These are phyloP conservation scores for Bipolaris cookei DNA, from an alignment of 2,329 filamentous ascomycete species.

Conservation along the genomic window DNA sequence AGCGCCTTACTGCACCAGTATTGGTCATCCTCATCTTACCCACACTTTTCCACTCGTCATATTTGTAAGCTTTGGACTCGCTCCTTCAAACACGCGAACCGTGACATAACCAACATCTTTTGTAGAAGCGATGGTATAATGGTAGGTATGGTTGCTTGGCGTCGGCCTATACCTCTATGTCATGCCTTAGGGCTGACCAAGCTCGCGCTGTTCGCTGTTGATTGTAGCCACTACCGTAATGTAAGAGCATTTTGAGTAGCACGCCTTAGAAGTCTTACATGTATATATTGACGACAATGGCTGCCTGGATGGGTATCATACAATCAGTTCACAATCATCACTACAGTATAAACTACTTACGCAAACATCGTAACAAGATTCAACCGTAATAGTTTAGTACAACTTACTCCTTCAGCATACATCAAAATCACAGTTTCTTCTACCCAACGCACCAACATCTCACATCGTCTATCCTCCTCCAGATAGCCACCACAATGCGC, in stretches of 20 bases:
- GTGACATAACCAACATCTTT: neutral
- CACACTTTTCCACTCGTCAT: neutral
- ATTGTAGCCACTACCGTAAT: neutral
- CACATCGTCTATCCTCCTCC: neutral
- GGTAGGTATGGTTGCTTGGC: neutral
- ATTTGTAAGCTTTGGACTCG: conserved; percentile 4
- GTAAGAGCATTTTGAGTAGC: neutral
- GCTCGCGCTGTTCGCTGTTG: conserved; percentile 10
- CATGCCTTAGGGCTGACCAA: conserved; percentile 3
- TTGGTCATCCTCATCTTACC: neutral
- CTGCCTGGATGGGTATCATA: neutral
- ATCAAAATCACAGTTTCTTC: neutral
- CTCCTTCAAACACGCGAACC: conserved; percentile 1
- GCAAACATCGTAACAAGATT: neutral
- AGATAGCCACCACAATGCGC: conserved; percentile 59
- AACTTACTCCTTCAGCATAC: neutral
- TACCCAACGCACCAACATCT: neutral
- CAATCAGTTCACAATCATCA: neutral
- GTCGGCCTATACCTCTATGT: neutral
- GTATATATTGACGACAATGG: neutral
- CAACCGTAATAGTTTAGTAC: neutral
- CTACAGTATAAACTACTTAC: neutral
- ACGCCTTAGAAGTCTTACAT: neutral
- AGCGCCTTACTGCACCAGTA: neutral
- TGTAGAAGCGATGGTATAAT: neutral